Conservation (phyloP, 495 filamentous ascomycete species). For the Haplographium delicatum region DNA sequence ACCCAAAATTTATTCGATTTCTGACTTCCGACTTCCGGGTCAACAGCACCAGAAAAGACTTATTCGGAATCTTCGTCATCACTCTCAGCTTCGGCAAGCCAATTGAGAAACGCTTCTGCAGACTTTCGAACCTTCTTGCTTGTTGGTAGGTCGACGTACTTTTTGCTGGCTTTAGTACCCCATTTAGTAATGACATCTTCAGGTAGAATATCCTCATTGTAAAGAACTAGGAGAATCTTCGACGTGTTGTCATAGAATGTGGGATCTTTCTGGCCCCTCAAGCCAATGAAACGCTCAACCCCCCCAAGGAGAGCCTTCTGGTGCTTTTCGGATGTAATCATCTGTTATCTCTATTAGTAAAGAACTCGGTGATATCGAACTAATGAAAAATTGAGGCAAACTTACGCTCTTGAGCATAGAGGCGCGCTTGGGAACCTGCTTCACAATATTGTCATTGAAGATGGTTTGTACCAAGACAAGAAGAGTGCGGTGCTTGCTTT, state of each 20-base stretch:
- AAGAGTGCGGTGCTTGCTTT: conserved; percentile 88
- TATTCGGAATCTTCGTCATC: conserved; percentile 63
- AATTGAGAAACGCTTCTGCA: conserved; percentile 87
- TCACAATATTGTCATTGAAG: conserved; percentile 81
- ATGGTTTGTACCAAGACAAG: conserved; percentile 89
- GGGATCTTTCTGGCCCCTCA: conserved; percentile 66
- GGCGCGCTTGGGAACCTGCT: conserved; percentile 75
- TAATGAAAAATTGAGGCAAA: conserved; percentile 7
- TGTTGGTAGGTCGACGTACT: conserved; percentile 83
- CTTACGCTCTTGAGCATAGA: conserved; percentile 79
- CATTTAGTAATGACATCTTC: conserved; percentile 88
- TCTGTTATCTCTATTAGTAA: conserved; percentile 42
- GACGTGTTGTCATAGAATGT: conserved; percentile 73
- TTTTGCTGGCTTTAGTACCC: conserved; percentile 93
- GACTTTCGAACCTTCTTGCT: conserved; percentile 96
- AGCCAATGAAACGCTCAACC: conserved; percentile 78
- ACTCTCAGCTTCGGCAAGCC: conserved; percentile 87
- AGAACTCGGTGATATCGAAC: too few species aligned
- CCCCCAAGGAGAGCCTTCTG: conserved; percentile 97
- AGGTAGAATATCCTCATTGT: conserved; percentile 77
- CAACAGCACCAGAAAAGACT: background rate
- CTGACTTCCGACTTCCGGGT: background rate
- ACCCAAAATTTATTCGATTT: background rate
- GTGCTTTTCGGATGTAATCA: conserved; percentile 85
- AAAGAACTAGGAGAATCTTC: conserved; percentile 80